Percentiles rank a stretch among this genome's conserved stretches.
phyloP scores from a whole-genome alignment of 768 basidiomycete genomes.

The Mycena chlorophos region DNA sequence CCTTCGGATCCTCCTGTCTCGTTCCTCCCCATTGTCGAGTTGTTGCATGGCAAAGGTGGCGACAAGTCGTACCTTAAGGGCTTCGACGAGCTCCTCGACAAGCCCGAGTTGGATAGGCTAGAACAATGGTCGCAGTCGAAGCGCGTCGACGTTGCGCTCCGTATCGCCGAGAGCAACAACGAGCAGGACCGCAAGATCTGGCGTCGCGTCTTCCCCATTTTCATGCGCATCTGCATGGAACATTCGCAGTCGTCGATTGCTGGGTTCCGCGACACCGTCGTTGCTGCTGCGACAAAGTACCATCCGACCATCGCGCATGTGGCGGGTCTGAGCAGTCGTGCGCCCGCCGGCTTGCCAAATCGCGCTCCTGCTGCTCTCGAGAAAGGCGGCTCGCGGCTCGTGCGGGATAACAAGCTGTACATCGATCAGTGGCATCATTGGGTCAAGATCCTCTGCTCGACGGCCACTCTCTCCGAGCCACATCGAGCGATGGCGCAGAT shows the following conservation, averaged over 20 bases:
- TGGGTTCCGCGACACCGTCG: conserved; percentile 62
- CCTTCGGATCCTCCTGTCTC: conserved; percentile 29
- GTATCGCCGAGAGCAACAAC: conserved; percentile 70
- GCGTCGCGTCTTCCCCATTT: conserved; percentile 68
- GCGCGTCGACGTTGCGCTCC: conserved; percentile 57
- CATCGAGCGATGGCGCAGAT: conserved; percentile 53
- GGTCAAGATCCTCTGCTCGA: conserved; percentile 85
- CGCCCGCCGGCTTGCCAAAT: conserved; percentile 47
- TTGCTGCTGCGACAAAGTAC: conserved; percentile 68
- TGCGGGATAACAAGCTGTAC: conserved; percentile 56
- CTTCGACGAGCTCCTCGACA: conserved; percentile 67
- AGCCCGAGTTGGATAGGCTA: conserved; percentile 57
- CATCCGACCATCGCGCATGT: conserved; percentile 72
- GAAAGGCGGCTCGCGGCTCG: conserved; percentile 51
- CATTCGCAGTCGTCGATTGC: conserved; percentile 45
- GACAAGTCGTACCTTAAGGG: conserved; percentile 55
- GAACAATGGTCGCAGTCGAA: conserved; percentile 65
- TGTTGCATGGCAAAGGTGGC: conserved; percentile 51
- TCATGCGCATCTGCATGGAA: conserved; percentile 60
- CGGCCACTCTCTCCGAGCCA: conserved; percentile 64
- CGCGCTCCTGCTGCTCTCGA: conserved; percentile 44
- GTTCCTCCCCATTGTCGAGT: conserved; percentile 46
- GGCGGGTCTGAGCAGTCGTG: conserved; percentile 65
- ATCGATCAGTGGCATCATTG: conserved; percentile 83
- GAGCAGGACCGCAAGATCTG: conserved; percentile 71